Conservation (phyloP, 345 rosid species). For the Clarkia xantiana region DNA sequence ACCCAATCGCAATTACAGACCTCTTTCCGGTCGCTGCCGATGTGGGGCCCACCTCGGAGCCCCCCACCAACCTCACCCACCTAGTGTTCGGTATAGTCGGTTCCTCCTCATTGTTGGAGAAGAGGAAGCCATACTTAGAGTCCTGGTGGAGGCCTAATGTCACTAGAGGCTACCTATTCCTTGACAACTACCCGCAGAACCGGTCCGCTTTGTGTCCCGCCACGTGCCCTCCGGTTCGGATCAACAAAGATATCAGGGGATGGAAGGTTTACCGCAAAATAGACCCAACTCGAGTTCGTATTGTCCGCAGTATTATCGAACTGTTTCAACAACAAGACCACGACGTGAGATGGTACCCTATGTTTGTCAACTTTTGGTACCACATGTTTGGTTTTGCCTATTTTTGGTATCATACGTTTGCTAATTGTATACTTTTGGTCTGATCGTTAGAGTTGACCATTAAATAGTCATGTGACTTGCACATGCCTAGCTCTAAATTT, state of each 20-base stretch:
- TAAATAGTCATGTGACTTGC: too few species aligned
- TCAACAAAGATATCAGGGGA: constrained; percentile 27
- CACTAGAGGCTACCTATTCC: constrained; percentile 41
- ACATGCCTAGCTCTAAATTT: too few species aligned
- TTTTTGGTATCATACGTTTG: too few species aligned
- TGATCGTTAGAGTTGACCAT: too few species aligned
- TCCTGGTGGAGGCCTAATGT: constrained; percentile 57
- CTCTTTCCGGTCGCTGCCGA: too few species aligned
- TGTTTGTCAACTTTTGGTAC: too few species aligned
- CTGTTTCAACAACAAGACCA: constrained; percentile 17
- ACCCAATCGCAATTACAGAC: too few species aligned
- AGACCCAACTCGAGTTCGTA: constrained; percentile 20
- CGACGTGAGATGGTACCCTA: constrained; percentile 30
- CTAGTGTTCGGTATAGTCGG: constrained; percentile 34
- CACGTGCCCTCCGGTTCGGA: constrained; percentile 28
- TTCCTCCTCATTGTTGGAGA: constrained; percentile 25
- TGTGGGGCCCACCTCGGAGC: not conserved
- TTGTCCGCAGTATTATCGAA: constrained; percentile 32
- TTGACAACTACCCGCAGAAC: constrained; percentile 27
- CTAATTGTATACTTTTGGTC: too few species aligned
- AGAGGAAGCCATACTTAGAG: constrained; percentile 32
- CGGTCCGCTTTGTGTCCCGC: constrained; percentile 38
- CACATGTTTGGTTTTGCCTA: too few species aligned
- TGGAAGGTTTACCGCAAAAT: constrained; percentile 18
- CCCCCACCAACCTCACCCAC: constrained; percentile 33